Evolutionary conservation across 2,329 filamentous ascomycete genomes (phyloP).

Genomic region (Claviceps cyperi): DNA sequence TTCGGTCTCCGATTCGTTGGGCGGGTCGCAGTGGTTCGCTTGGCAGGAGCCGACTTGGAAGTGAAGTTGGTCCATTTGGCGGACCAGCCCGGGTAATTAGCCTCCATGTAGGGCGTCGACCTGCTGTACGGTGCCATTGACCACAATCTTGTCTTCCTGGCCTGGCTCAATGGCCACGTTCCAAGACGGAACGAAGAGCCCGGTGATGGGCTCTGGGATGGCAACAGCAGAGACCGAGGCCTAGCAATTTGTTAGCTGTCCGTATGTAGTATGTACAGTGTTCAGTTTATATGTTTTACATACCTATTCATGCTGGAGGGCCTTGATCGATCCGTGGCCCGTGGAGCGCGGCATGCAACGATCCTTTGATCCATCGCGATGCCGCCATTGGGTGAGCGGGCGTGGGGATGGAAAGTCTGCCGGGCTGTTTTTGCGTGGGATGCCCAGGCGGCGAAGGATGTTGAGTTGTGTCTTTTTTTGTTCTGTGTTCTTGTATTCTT

Average conservation of each 20-base stretch:
- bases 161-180: neutral
- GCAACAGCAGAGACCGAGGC: neutral
- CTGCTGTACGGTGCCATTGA: neutral
- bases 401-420: neutral
- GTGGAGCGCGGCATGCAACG: neutral
- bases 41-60: too few species aligned
- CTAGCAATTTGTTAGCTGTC: too few species aligned
- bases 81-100: neutral
- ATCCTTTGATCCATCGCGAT: neutral
- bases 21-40: too few species aligned
- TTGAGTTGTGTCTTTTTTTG: too few species aligned
- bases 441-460: neutral
- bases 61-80: too few species aligned
- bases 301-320: neutral
- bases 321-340: too few species aligned
- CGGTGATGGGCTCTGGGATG: neutral
- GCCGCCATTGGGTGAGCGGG: too few species aligned
- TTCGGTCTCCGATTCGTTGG: too few species aligned
- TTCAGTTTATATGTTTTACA: too few species aligned
- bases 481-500: too few species aligned
- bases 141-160: neutral
- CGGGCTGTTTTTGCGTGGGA: neutral
- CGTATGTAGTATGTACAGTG: too few species aligned
- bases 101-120: neutral
- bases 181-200: neutral